Base-by-base conservation (phyloP, 2,329 filamentous ascomycete genomes). In the Botrytis pseudocinerea region DNA sequence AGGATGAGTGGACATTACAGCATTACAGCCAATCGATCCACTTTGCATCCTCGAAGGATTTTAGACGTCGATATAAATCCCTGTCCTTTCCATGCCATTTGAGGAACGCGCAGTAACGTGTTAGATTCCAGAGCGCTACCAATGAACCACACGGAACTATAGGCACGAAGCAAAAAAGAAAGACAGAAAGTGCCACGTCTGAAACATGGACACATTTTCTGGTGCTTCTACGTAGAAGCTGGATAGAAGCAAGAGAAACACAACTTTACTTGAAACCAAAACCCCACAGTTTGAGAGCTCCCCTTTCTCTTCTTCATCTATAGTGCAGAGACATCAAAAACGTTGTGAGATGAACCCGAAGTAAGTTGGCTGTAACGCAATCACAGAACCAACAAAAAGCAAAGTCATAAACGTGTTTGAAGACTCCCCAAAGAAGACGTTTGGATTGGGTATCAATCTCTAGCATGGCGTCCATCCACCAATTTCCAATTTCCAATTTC, bases 1-100 rank as follows among this genome's bases (percentile, higher is more conserved):
- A 32, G 48, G n/a, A 68, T 68, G 65, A 32, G 65, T 68, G 48
- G 65, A 42, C 20, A 54, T 68, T 51, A 44, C 63, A 51, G 44
- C 32, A 51, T 51, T 51, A 66, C 63, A 66, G 14, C 35, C 20
- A 51, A 66, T 54, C 28, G 44, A 63, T 63, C 63, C 63, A 65
- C 64, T 40, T 64, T 38, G 22, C 44, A 51, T 51, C 63, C 63
- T 66, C 44, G 44, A 51, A 66, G 63, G 63, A 66, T 51, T 57
- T n/a, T n/a, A 51, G 63, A 66, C 44, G 22, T 66, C 32, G 63
- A 66, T n/a, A n/a, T 51, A 18, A 18, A 66, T 51, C 44, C 63
- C 32, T 48, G 63, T 51, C 44, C 35, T 22, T 28, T n/a, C 22
- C 63, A 66, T 38, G 32, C 18, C 32, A 51, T 66, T 66, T 51